These are phyloP conservation scores for Fomitopsis betulina DNA, from an alignment of 1,284 basidiomycete genomes.

Conservation along the genomic window DNA sequence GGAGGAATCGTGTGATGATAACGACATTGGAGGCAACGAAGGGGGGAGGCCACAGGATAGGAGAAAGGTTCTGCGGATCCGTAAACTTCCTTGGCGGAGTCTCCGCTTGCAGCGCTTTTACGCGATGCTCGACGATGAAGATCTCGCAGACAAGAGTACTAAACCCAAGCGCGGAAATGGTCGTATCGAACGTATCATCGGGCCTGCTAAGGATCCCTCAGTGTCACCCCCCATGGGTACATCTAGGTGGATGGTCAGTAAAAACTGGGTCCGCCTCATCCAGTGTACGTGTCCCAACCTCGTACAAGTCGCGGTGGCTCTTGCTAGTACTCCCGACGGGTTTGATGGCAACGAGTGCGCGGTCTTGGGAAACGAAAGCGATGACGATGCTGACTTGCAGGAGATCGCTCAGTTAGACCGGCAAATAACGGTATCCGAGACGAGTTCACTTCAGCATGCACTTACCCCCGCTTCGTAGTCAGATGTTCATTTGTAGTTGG, in stretches of 20 bases:
- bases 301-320: constrained; percentile 33
- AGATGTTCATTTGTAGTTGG: background rate
- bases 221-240: constrained; percentile 58
- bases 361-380: constrained; percentile 54
- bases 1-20: constrained; percentile 62
- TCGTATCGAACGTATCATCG: constrained; percentile 48
- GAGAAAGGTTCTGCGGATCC: constrained; percentile 39
- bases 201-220: constrained; percentile 52
- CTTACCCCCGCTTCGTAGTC: background rate
- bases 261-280: constrained; percentile 47
- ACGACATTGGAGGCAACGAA: constrained; percentile 24
- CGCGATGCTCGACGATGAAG: constrained; percentile 52
- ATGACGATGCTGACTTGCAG: constrained; percentile 29
- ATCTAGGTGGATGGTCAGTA: constrained; percentile 72
- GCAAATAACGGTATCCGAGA: constrained; percentile 2
- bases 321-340: constrained; percentile 40
- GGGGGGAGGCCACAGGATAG: constrained; percentile 16
- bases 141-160: constrained; percentile 36
- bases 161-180: constrained; percentile 54
- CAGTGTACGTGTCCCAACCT: constrained; percentile 42
- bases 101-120: constrained; percentile 53
- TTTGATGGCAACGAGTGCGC: constrained; percentile 45
- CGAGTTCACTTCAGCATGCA: constrained; percentile 6
- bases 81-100: constrained; percentile 61
- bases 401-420: background rate